A percentile compares a stretch with the other conserved stretches of the same genome.
Evolutionary conservation across 768 basidiomycete genomes (phyloP).

Genomic region (Termitomyces sp.): DNA sequence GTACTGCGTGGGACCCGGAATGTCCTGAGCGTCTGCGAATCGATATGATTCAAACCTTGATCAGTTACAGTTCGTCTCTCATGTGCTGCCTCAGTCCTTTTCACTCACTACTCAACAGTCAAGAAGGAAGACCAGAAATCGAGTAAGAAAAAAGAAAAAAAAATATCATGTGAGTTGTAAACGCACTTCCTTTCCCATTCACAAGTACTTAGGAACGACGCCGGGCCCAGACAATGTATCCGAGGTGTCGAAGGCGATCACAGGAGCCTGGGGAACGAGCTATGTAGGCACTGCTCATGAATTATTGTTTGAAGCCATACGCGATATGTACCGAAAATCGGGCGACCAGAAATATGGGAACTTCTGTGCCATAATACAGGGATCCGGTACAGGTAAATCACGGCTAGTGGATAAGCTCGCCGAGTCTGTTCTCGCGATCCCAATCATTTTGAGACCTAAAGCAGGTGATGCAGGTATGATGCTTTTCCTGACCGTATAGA

Average conservation of each 20-base stretch:
- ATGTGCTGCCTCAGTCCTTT: neutral
- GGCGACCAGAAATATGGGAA: neutral
- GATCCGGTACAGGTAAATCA: too few relatives aligned
- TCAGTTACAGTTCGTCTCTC: neutral
- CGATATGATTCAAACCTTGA: neutral
- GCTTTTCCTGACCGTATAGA: neutral
- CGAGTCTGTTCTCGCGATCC: neutral
- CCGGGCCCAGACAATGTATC: too few relatives aligned
- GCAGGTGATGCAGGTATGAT: neutral
- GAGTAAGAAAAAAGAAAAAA: too few relatives aligned
- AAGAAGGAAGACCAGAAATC: neutral
- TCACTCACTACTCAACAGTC: neutral
- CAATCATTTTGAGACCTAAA: neutral
- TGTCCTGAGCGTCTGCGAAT: fast-evolving
- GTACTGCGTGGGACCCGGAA: neutral
- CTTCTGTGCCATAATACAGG: constrained; percentile 3
- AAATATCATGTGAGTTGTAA: neutral
- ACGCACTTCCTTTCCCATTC: neutral
- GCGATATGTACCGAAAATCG: neutral
- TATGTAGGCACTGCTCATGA: too few relatives aligned
- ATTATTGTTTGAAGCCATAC: neutral
- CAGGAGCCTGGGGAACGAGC: neutral
- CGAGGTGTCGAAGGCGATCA: neutral
- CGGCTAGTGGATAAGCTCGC: constrained; percentile 5
- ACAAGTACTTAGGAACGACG: too few relatives aligned